Evolutionary conservation across 179 eudicot species (phyloP).

Genomic region (Camellia oleifera): DNA sequence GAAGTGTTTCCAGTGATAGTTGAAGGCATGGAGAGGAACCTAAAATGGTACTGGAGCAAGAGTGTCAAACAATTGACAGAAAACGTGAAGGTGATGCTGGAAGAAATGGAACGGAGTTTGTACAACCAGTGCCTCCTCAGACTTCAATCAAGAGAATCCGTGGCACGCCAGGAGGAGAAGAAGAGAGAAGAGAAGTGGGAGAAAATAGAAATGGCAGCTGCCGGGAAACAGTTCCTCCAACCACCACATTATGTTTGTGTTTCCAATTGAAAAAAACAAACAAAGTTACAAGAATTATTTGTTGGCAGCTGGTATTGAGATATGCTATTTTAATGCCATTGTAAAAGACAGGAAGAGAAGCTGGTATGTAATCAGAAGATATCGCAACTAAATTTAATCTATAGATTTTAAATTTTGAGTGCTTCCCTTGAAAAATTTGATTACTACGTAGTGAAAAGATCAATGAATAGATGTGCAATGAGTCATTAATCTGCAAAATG

Average conservation of each 20-base stretch:
- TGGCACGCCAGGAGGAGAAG: conserved; percentile 18
- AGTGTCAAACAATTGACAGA: conserved; percentile 39
- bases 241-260: neutral
- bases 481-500: no score
- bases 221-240: conserved; percentile 6
- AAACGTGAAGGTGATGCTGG: conserved; percentile 41
- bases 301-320: no score
- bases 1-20: conserved; percentile 37
- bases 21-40: conserved; percentile 40
- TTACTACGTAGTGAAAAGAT: no score
- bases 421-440: no score
- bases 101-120: conserved; percentile 31
- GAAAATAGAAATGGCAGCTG: conserved; percentile 31
- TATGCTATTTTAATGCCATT: no score
- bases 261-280: neutral
- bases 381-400: no score
- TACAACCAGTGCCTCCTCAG: conserved; percentile 32
- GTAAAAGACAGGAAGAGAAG: neutral
- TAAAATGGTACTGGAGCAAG: conserved; percentile 41
- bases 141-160: conserved; percentile 17
- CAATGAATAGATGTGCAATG: no score
- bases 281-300: no score
- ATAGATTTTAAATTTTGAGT: no score
- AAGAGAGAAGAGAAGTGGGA: conserved; percentile 34
- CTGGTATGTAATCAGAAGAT: neutral